A percentile compares a stretch with the other conserved stretches of the same genome.
phyloP scores from a whole-genome alignment of 345 rosid genomes.

The Gossypium ekmanianum region DNA sequence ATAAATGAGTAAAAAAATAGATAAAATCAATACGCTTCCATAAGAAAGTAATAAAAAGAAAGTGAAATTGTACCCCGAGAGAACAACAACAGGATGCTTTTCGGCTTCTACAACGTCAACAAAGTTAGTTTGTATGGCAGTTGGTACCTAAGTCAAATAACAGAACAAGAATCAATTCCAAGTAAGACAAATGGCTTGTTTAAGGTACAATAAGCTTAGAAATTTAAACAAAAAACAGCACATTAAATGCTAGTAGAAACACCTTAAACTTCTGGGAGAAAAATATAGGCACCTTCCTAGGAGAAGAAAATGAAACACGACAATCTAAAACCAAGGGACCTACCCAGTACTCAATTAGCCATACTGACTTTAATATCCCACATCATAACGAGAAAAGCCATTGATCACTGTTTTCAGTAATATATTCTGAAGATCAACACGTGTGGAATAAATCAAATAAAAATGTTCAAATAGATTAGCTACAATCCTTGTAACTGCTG shows the following conservation, averaged over 20 bases:
- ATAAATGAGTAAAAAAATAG: background rate
- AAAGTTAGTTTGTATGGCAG: slow-evolving; percentile 67
- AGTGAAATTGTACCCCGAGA: slow-evolving; percentile 55
- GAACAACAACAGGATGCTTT: slow-evolving; percentile 72
- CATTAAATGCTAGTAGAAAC: background rate
- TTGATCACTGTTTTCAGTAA: background rate
- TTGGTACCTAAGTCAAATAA: slow-evolving; percentile 64
- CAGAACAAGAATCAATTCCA: slow-evolving; percentile 7
- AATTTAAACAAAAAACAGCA: too few species aligned
- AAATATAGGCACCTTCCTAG: background rate
- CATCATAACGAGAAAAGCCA: background rate
- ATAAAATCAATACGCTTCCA: background rate
- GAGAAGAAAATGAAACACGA: background rate
- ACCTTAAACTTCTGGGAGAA: slow-evolving; percentile 6
- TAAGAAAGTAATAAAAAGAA: slow-evolving; percentile 13
- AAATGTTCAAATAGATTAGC: background rate
- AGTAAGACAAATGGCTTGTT: background rate
- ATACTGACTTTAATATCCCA: background rate
- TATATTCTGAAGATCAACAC: background rate
- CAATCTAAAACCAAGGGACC: background rate
- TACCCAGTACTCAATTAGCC: background rate
- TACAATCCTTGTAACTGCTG: background rate
- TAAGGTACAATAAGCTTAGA: background rate
- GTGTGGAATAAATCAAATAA: background rate
- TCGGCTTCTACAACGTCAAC: slow-evolving; percentile 53